These are phyloP conservation scores for Stereocaulon alpinum DNA, from an alignment of 495 filamentous ascomycete genomes.

Conservation along the genomic window DNA sequence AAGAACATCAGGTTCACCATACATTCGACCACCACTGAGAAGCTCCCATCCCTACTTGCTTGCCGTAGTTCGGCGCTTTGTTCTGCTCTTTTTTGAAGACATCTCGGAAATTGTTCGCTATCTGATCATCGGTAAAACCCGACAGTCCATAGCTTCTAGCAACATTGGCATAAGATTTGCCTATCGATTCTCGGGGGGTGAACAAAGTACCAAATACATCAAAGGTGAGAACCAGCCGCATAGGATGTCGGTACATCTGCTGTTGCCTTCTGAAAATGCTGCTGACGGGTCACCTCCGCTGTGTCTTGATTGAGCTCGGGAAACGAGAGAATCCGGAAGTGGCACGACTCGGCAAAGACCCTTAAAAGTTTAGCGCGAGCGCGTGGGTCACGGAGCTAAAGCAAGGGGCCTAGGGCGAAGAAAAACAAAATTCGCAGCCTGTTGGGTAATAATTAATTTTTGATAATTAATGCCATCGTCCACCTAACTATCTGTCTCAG, in stretches of 20 bases:
- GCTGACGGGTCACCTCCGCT: neutral
- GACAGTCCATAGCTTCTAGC: conserved; percentile 49
- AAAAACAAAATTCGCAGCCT: neutral
- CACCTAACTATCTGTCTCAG: neutral
- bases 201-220: conserved; percentile 76
- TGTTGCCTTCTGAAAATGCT: neutral
- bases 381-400: neutral
- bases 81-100: conserved; percentile 43
- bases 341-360: neutral
- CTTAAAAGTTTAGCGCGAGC: neutral
- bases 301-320: neutral
- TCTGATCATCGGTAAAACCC: conserved; percentile 25
- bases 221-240: conserved; percentile 46
- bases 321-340: neutral
- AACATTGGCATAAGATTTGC: conserved; percentile 50
- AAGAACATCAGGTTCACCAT: conserved; percentile 9
- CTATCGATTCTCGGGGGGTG: conserved; percentile 47
- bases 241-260: conserved; percentile 1
- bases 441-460: neutral
- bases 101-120: conserved; percentile 29
- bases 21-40: conserved; percentile 62
- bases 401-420: too few species aligned
- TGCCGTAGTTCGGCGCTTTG: conserved; percentile 59
- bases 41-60: conserved; percentile 43
- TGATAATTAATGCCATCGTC: too few species aligned